Evolutionary conservation across 306 rosid species (phyloP), one percentile per base, ranked within the genome.

Genomic region (Ormosia semicastrata): DNA sequence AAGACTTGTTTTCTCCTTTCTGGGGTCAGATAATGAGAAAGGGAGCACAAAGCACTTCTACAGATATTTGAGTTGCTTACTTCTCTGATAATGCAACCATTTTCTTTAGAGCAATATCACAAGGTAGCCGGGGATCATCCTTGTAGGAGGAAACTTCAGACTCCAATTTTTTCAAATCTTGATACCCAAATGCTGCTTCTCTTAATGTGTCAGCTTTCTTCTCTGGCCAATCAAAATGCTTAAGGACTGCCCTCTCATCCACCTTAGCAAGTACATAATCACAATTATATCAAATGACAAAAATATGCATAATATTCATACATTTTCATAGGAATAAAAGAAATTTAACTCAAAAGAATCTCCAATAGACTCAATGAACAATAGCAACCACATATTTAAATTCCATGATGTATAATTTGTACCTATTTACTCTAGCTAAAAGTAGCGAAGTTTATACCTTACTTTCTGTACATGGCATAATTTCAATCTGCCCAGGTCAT

Each of bases 161-260:
- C 78, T 93, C 99, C 84, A 93, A 88, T 59, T 91, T 92, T 56
- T 95, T 93, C 79, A 95, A 81, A 89, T 95, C 99, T 81, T 89
- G 89, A 67, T 93, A 90, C 2, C 96, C 96, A 54, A 95, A 95
- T 65, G 99, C 94, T 57, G 99, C 96, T 87, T 95, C 99, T 69
- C 99, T 82, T 81, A 95, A 84, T 65, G 97, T 93, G 89, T 95
- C 99, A 1, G 98, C 99, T 87, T 93, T 95, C 86, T 91, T 95
- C 88, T 95, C 99, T 14, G 99, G 99, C 99, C 99, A 95, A 52
- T 88, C 91, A 37, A 95, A 95, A 89, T 95, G 98, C 85, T 95
- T 95, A 10, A 95, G 91, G 53, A 95, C 99, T 37, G 99, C 99
- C 69, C 98, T 93, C 79, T 95, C 99, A 47, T 95, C 99, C 83